Percentiles rank a stretch among this genome's conserved stretches.
Evolutionary conservation across 106 monocot genomes (phyloP).

Genomic region (Dioscorea zingiberensis): DNA sequence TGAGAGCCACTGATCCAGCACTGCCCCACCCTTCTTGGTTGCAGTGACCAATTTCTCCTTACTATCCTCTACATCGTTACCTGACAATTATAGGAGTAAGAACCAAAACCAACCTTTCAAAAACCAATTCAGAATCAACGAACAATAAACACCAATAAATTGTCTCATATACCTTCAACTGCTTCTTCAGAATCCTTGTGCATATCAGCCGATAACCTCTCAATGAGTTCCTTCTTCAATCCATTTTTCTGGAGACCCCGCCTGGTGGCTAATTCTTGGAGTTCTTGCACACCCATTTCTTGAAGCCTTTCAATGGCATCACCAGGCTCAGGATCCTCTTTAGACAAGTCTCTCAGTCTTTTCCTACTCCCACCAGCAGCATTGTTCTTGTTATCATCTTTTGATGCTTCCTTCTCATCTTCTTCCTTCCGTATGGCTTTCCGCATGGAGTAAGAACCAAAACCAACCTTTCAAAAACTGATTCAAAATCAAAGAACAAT

Average conservation of each 20-base stretch:
- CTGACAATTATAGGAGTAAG: constrained; percentile 12
- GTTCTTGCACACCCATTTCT: constrained; percentile 33
- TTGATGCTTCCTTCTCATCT: constrained; percentile 13
- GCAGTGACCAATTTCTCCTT: constrained; percentile 69
- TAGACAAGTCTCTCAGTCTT: constrained; percentile 12
- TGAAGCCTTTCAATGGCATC: constrained; percentile 27
- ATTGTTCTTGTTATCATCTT: not conserved
- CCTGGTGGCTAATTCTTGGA: constrained; percentile 24
- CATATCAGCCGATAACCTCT: constrained; percentile 33
- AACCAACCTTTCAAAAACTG: too few relatives aligned
- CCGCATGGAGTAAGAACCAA: too few relatives aligned
- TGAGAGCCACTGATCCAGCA: constrained; percentile 74
- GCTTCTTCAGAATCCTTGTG: constrained; percentile 8
- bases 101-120: not conserved
- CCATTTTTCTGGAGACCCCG: constrained; percentile 41
- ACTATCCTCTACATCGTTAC: constrained; percentile 17
- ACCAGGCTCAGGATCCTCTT: not conserved
- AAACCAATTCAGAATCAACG: not conserved
- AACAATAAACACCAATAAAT: not conserved
- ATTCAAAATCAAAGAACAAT: not conserved
- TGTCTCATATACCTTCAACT: not conserved
- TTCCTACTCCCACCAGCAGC: constrained; percentile 20
- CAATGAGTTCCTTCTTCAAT: constrained; percentile 42
- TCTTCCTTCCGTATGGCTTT: constrained; percentile 42
- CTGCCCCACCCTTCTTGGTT: constrained; percentile 67